A percentile compares a stretch with the other conserved stretches of the same genome.
phyloP scores from a whole-genome alignment of 495 filamentous ascomycete genomes.

The Penicillium lividum region DNA sequence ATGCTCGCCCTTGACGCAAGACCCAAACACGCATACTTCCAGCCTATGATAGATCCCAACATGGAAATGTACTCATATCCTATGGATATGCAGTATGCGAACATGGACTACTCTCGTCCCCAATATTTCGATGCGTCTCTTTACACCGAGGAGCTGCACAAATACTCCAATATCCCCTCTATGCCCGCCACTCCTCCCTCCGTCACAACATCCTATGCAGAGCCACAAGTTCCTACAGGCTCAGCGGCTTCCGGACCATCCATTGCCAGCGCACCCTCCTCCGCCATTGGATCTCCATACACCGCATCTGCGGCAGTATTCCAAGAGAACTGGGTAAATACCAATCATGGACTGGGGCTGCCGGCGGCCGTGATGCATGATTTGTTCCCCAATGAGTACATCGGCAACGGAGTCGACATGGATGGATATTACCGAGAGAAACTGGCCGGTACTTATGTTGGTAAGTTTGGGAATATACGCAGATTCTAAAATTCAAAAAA shows the following conservation, averaged over 20 bases:
- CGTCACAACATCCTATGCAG: conserved; percentile 34
- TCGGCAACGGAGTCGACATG: conserved; percentile 33
- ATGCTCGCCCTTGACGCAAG: conserved; percentile 45
- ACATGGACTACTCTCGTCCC: conserved; percentile 25
- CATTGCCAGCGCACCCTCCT: conserved; percentile 70
- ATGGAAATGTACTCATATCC: conserved; percentile 38
- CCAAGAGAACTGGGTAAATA: conserved; percentile 62
- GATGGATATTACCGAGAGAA: conserved; percentile 59
- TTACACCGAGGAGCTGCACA: conserved; percentile 34
- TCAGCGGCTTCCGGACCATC: conserved; percentile 77
- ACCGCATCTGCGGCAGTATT: conserved; percentile 62
- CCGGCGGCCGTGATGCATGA: conserved; percentile 68
- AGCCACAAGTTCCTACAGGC: conserved; percentile 55
- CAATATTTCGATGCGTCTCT: conserved; percentile 33
- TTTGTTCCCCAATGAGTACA: conserved; percentile 54
- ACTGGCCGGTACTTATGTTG: conserved; percentile 64
- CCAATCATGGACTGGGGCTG: conserved; percentile 61
- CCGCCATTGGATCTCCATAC: conserved; percentile 78
- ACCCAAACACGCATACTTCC: conserved; percentile 39
- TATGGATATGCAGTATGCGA: conserved; percentile 31
- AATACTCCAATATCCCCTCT: conserved; percentile 34
- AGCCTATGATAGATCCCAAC: conserved; percentile 38
- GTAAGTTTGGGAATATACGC: conserved; percentile 61
- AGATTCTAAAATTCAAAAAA: not conserved
- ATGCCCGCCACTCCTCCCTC: conserved; percentile 42